phyloP scores from a whole-genome alignment of 2,329 filamentous ascomycete species.

The Calonectria naviculata region DNA sequence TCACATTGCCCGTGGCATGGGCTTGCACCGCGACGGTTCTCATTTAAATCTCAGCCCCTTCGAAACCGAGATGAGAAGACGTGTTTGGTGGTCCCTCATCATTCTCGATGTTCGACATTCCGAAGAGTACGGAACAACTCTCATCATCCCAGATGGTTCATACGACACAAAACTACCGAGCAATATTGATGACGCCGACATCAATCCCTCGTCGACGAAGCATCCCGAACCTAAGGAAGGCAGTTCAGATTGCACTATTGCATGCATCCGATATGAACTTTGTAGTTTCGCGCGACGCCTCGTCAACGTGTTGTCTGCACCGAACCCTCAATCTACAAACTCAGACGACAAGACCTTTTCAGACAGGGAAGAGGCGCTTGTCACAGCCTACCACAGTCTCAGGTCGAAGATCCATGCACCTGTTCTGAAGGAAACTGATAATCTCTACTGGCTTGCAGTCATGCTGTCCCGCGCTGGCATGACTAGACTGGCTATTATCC shows the following conservation, averaged over 20 bases:
- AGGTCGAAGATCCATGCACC: background rate
- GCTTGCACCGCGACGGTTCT: background rate
- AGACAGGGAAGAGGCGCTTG: background rate
- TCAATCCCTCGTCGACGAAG: background rate
- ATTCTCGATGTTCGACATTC: background rate
- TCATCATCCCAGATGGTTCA: background rate
- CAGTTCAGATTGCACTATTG: background rate
- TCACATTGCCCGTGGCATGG: background rate
- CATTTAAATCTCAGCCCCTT: constrained; percentile 1
- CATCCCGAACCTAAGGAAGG: background rate
- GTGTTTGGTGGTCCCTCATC: background rate
- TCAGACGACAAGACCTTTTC: background rate
- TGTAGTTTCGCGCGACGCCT: background rate
- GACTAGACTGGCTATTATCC: background rate
- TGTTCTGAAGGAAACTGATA: background rate
- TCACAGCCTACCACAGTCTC: background rate
- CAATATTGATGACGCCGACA: background rate
- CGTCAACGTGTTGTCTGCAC: background rate
- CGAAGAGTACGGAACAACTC: background rate
- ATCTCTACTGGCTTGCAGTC: background rate
- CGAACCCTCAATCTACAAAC: background rate
- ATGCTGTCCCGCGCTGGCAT: background rate
- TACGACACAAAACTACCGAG: background rate
- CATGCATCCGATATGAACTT: background rate
- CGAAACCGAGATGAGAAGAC: background rate